Conservation (phyloP, 2,329 filamentous ascomycete species). For the Penicillium frequentans region DNA sequence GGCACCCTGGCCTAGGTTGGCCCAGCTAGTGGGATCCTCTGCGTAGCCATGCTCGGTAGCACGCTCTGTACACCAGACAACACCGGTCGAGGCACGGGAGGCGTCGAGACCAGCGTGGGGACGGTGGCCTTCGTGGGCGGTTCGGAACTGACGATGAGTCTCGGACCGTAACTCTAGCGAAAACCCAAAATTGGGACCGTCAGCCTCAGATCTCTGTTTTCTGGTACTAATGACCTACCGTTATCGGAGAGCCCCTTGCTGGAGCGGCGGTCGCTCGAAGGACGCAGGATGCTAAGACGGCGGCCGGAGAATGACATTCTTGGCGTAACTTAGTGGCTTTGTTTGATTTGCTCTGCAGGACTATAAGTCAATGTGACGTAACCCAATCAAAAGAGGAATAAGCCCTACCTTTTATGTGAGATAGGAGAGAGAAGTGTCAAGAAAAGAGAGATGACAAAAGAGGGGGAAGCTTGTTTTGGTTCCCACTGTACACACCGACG, state of each 20-base stretch:
- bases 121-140: constrained; percentile 85
- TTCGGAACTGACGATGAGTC: constrained; percentile 85
- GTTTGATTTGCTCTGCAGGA: background rate
- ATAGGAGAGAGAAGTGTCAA: background rate
- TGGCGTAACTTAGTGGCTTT: constrained; percentile 8
- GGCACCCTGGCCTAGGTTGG: constrained; percentile 90
- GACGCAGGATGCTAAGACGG: constrained; percentile 45
- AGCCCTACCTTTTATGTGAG: background rate
- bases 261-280: constrained; percentile 37
- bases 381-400: background rate
- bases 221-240: constrained; percentile 32
- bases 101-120: constrained; percentile 89
- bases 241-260: constrained; percentile 47
- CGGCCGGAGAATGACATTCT: constrained; percentile 49
- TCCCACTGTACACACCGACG: constrained; percentile 10
- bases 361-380: background rate
- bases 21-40: constrained; percentile 80
- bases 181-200: background rate
- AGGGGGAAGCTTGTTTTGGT: background rate
- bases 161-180: constrained; percentile 73
- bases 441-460: background rate
- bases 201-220: background rate
- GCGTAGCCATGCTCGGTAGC: constrained; percentile 85
- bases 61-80: constrained; percentile 73
- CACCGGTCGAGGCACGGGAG: constrained; percentile 83